Evolutionary conservation across 2,329 filamentous ascomycete species (phyloP).

Genomic region (Fusarium tanahbumbuense): DNA sequence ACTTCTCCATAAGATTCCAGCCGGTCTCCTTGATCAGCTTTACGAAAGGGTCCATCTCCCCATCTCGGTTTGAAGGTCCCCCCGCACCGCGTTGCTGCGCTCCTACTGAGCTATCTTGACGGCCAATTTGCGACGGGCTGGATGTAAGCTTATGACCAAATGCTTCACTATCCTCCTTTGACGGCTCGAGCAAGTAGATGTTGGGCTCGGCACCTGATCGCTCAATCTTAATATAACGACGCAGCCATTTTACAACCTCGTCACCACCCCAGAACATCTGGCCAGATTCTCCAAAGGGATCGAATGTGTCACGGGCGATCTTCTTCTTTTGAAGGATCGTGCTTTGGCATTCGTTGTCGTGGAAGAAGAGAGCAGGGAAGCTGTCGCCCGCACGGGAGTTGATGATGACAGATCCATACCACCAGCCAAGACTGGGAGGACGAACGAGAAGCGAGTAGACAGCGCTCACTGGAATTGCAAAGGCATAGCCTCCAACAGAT

Average conservation of each 20-base stretch:
- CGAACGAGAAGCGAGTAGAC: constrained; percentile 92
- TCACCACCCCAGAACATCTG: constrained; percentile 98
- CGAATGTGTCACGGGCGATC: constrained; percentile 83
- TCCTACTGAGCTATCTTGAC: constrained; percentile 50
- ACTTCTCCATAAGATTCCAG: constrained; percentile 96
- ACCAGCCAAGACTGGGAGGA: constrained; percentile 95
- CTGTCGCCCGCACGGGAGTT: constrained; percentile 91
- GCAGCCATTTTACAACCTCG: constrained; percentile 91
- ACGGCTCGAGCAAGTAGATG: constrained; percentile 90
- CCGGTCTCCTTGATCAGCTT: constrained; percentile 95
- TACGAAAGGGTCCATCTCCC: constrained; percentile 89
- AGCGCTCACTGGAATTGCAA: constrained; percentile 88
- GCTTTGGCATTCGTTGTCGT: constrained; percentile 95
- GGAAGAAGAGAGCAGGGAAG: constrained; percentile 96
- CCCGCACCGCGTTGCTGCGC: constrained; percentile 48
- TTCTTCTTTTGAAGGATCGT: constrained; percentile 95
- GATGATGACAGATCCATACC: constrained; percentile 95
- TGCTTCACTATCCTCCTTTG: constrained; percentile 81
- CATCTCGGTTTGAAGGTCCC: constrained; percentile 65
- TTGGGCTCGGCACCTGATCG: constrained; percentile 87
- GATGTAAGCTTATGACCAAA: constrained; percentile 75
- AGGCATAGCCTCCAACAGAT: constrained; percentile 83
- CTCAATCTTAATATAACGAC: constrained; percentile 84
- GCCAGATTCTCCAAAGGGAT: constrained; percentile 86
- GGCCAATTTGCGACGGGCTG: constrained; percentile 40